Percentiles rank a stretch among this genome's conserved stretches.
phyloP scores from a whole-genome alignment of 768 basidiomycete genomes.

The Suillus spraguei region DNA sequence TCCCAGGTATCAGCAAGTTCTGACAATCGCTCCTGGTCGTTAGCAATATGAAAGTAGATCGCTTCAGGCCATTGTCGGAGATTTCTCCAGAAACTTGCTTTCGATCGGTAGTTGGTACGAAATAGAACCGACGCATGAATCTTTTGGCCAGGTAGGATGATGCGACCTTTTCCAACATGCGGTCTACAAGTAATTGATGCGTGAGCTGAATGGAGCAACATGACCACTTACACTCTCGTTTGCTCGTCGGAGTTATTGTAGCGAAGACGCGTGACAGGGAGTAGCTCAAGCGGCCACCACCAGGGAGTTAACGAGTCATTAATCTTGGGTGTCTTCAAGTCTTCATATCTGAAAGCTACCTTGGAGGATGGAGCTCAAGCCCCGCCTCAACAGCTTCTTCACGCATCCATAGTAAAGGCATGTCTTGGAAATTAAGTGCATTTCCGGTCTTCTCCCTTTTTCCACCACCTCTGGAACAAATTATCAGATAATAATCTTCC shows the following conservation, averaged over 20 bases:
- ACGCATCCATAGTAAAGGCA: slow-evolving; percentile 35
- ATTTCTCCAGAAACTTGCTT: slow-evolving; percentile 25
- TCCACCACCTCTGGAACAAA: slow-evolving; percentile 27
- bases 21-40: background rate
- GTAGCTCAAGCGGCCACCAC: slow-evolving; percentile 30
- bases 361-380: slow-evolving; percentile 24
- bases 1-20: slow-evolving; percentile 23
- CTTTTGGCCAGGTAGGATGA: slow-evolving; percentile 32
- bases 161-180: slow-evolving; percentile 28
- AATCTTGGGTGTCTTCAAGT: slow-evolving; percentile 24
- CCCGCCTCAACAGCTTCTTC: slow-evolving; percentile 30
- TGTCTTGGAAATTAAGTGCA: slow-evolving; percentile 28
- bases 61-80: slow-evolving; percentile 28
- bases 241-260: slow-evolving; percentile 30
- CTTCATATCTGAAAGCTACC: slow-evolving; percentile 32
- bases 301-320: slow-evolving; percentile 16
- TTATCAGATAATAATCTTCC: slow-evolving; percentile 9
- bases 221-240: slow-evolving; percentile 21
- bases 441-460: slow-evolving; percentile 21
- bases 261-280: slow-evolving; percentile 28
- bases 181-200: slow-evolving; percentile 24
- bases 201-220: background rate
- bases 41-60: background rate
- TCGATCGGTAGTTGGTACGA: slow-evolving; percentile 32
- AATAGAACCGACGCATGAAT: slow-evolving; percentile 34